Evolutionary conservation across 2,329 filamentous ascomycete species (phyloP), one percentile per base, ranked within the genome.

Genomic region (Nigrospora osmanthi): DNA sequence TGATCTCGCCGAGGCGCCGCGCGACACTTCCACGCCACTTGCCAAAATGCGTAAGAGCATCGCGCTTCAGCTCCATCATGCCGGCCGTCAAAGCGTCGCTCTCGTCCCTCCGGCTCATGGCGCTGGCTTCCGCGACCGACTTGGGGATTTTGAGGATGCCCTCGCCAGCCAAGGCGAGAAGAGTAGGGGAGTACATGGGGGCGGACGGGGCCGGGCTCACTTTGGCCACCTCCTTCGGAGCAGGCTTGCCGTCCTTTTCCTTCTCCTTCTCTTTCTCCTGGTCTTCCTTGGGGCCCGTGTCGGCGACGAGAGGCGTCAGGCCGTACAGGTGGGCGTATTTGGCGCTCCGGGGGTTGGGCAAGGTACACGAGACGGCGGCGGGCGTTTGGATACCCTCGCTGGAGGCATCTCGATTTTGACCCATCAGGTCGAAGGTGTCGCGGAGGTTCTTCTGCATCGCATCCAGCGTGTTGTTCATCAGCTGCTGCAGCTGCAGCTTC

Each of bases 21-120:
- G 87, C 68, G 11, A 95, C 78, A 12, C 72, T 71, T 6, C 80
- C 73, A 55, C 87, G 79, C 91, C 91, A 97, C 51, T 88, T 84
- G 47, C 85, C 81, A 59, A 91, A 95, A 58, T 84, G 81, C 7
- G 73, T 67, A 6, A 94, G 60, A 2, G 82, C 76, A 44, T 85
- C 81, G 50, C 77, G 80, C 67, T 82, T 89, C 54, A 89, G 65
- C 54, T 87, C 83, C 46, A 74, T 67, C 49, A 84, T 72, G 38
- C 55, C 59, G 11, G 48, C 47, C 11, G 49, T 38, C 15, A 55
- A 34, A 13, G 58, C 37, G 13, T 61, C 56, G n/a, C 28, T 44
- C 46, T 72, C 64, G 5, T 69, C 63, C 32, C 63, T 67, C 45
- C 70, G 66, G 17, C 54, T 53, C 28, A 61, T 56, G 5, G 48